Percentiles rank a stretch among this genome's conserved stretches.
Conservation (phyloP, 1,284 basidiomycete species). For the Ceratobasidium papillatum region DNA sequence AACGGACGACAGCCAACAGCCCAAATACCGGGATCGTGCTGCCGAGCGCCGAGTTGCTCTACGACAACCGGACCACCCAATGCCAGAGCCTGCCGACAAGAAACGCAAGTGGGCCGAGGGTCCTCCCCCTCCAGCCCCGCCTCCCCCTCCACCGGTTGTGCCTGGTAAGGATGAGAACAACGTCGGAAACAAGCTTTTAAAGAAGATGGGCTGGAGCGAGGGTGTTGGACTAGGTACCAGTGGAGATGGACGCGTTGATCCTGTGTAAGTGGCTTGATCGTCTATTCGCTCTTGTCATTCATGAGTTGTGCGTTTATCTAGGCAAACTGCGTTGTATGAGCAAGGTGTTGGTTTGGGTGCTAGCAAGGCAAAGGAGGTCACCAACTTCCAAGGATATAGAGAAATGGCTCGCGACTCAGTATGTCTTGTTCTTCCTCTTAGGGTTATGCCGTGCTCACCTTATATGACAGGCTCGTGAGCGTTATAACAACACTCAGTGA, state of each 20-base stretch:
- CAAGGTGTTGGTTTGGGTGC: slow-evolving; percentile 88
- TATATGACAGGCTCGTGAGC: slow-evolving; percentile 5
- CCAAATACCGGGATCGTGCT: slow-evolving; percentile 91
- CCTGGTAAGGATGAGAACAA: slow-evolving; percentile 82
- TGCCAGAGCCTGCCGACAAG: slow-evolving; percentile 51
- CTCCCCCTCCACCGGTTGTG: slow-evolving; percentile 66
- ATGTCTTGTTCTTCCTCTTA: not conserved
- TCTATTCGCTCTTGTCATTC: slow-evolving; percentile 25
- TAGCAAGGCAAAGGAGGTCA: slow-evolving; percentile 83
- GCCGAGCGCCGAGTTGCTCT: slow-evolving; percentile 87
- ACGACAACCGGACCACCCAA: slow-evolving; percentile 81
- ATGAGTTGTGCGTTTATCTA: slow-evolving; percentile 50
- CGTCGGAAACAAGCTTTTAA: slow-evolving; percentile 87
- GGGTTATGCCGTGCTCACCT: not conserved
- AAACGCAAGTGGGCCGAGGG: slow-evolving; percentile 62
- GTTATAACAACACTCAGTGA: slow-evolving; percentile 22
- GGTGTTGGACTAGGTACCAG: slow-evolving; percentile 84
- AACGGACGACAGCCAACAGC: slow-evolving; percentile 55
- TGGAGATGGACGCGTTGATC: slow-evolving; percentile 85
- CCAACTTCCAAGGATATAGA: slow-evolving; percentile 75
- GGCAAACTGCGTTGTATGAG: slow-evolving; percentile 84
- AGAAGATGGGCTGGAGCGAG: slow-evolving; percentile 96
- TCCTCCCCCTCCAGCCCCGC: slow-evolving; percentile 66
- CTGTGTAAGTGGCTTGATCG: slow-evolving; percentile 64
- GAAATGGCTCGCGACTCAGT: slow-evolving; percentile 73